phyloP scores from a whole-genome alignment of 2,329 filamentous ascomycete species.

The Lasiodiplodia citricola region DNA sequence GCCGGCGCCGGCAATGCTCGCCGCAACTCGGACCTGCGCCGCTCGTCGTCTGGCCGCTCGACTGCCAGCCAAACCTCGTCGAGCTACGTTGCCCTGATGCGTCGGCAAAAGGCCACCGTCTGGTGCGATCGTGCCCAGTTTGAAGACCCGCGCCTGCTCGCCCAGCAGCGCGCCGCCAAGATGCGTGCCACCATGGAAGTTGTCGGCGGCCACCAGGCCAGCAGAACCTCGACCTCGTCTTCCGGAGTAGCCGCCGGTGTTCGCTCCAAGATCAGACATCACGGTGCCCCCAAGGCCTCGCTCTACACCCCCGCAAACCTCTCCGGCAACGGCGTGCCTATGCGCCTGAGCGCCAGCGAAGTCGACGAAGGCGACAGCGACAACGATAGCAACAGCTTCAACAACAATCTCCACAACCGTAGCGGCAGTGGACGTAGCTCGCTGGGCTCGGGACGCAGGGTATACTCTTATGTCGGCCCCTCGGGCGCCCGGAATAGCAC shows the following conservation, averaged over 20 bases:
- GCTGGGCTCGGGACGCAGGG: conserved; percentile 50
- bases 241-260: conserved; percentile 57
- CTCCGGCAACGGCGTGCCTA: conserved; percentile 80
- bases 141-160: conserved; percentile 83
- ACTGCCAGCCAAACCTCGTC: conserved; percentile 60
- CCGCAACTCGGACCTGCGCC: conserved; percentile 62
- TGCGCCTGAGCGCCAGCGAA: conserved; percentile 92
- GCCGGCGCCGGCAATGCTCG: conserved; percentile 51
- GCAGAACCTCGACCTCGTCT: conserved; percentile 44
- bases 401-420: conserved; percentile 65
- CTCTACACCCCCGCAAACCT: conserved; percentile 80
- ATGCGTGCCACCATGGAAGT: conserved; percentile 85
- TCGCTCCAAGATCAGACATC: conserved; percentile 85
- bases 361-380: conserved; percentile 88
- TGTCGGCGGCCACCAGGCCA: conserved; percentile 60
- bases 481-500: conserved; percentile 55
- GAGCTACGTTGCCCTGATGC: conserved; percentile 94
- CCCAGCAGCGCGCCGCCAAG: conserved; percentile 86
- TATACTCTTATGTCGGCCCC: conserved; percentile 44
- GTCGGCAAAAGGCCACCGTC: conserved; percentile 96
- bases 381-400: conserved; percentile 62
- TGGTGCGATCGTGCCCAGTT: conserved; percentile 96
- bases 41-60: conserved; percentile 83
- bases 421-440: conserved; percentile 77
- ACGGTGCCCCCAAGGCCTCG: conserved; percentile 78